phyloP scores from a whole-genome alignment of 2,329 filamentous ascomycete species.

The Exophiala oligosperma region DNA sequence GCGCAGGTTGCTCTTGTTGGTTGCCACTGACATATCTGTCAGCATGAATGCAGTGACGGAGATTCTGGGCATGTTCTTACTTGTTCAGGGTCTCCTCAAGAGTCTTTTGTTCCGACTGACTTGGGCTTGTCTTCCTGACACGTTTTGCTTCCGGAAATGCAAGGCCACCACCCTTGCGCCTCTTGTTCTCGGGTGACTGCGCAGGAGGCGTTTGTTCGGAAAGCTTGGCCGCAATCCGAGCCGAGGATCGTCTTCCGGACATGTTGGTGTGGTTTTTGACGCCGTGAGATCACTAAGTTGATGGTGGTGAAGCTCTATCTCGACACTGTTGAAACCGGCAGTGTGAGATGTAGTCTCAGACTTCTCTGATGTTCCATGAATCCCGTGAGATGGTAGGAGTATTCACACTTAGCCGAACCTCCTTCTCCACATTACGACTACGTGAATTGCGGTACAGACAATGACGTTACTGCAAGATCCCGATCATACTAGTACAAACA shows the following conservation, averaged over 20 bases:
- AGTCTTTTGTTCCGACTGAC: constrained; percentile 32
- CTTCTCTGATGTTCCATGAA: background rate
- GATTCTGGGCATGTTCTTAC: constrained; percentile 14
- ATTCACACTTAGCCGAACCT: too few species aligned
- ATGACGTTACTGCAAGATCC: background rate
- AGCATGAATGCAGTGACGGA: background rate
- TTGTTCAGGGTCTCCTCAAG: constrained; percentile 31
- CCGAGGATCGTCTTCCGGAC: constrained; percentile 33
- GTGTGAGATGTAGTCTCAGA: background rate
- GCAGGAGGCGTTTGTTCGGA: constrained; percentile 30
- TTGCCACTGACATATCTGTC: constrained; percentile 11
- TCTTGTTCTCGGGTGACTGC: constrained; percentile 33
- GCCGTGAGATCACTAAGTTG: too few species aligned
- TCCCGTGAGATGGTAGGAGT: background rate
- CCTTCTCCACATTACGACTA: too few species aligned
- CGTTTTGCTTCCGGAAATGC: constrained; percentile 37
- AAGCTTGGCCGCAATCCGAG: constrained; percentile 38
- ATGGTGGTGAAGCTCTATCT: too few species aligned
- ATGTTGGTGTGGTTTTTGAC: constrained; percentile 7
- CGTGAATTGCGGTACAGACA: too few species aligned
- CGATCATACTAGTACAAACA: background rate
- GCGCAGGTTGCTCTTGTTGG: constrained; percentile 11
- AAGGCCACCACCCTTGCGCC: constrained; percentile 35
- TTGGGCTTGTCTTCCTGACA: constrained; percentile 35
- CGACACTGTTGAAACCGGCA: background rate